phyloP scores from a whole-genome alignment of 208 protist genomes.

The Porcisia hertigi region DNA sequence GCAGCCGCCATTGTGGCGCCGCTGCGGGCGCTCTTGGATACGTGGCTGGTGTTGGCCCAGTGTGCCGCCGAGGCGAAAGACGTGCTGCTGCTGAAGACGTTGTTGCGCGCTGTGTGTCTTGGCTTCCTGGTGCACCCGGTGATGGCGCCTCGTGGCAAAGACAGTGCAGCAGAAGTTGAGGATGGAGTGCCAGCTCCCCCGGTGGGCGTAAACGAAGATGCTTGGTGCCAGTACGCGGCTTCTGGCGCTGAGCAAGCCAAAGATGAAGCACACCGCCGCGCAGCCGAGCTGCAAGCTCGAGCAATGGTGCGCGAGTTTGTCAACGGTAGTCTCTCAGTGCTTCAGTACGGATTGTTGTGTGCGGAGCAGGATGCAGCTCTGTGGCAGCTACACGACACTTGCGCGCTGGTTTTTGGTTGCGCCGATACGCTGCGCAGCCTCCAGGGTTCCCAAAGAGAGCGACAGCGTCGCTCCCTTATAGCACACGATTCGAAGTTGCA shows the following conservation, averaged over 20 bases:
- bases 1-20: conserved; percentile 26
- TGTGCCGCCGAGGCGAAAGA: conserved; percentile 64
- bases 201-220: conserved; percentile 21
- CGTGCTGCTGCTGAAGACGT: conserved; percentile 36
- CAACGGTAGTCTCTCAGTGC: conserved; percentile 39
- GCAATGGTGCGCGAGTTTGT: conserved; percentile 37
- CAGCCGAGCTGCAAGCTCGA: conserved; percentile 7
- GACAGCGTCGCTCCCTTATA: not conserved
- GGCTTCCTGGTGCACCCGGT: conserved; percentile 28
- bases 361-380: conserved; percentile 22
- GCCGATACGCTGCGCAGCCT: conserved; percentile 5
- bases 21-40: conserved; percentile 36
- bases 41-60: conserved; percentile 48
- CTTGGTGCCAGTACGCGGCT: conserved; percentile 21
- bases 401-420: conserved; percentile 9
- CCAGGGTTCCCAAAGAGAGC: not conserved
- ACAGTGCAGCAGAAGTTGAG: not conserved
- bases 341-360: conserved; percentile 42
- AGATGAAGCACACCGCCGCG: not conserved
- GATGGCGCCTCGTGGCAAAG: not conserved
- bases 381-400: conserved; percentile 30
- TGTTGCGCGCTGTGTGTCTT: conserved; percentile 49
- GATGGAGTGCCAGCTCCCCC: not conserved
- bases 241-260: not conserved
- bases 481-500: conserved; percentile 5